Evolutionary conservation across 139 green algal species (phyloP).

Genomic region (Chlorella sp.): DNA sequence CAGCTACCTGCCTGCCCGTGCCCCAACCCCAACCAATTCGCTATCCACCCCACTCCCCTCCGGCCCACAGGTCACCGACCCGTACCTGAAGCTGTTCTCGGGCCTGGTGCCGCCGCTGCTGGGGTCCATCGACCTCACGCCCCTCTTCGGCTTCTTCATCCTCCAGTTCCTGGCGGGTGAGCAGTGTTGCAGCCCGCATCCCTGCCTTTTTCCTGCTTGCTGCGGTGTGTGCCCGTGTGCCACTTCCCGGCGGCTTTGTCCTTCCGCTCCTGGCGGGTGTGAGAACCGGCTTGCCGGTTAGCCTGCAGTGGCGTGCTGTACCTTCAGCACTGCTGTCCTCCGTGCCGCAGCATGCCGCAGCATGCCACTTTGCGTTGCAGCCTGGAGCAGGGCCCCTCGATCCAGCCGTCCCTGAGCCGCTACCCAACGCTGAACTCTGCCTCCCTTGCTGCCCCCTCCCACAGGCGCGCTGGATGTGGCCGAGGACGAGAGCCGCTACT

Average conservation of each 20-base stretch:
- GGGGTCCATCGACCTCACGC: conserved; percentile 97
- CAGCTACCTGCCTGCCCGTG: not conserved
- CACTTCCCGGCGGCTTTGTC: conserved; percentile 96
- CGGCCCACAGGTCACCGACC: conserved; percentile 89
- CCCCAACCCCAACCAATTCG: not conserved
- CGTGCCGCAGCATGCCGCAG: too few species aligned
- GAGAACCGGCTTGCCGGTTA: too few species aligned
- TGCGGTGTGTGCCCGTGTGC: too few species aligned
- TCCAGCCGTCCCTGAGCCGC: too few species aligned
- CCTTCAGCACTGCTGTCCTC: too few species aligned
- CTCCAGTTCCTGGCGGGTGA: conserved; percentile 75
- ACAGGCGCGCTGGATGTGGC: conserved; percentile 42
- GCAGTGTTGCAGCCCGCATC: too few species aligned
- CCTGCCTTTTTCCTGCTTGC: too few species aligned
- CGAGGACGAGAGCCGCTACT: conserved; percentile 39
- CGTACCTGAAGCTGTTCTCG: conserved; percentile 97
- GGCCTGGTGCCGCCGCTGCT: conserved; percentile 94
- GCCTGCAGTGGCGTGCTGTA: too few species aligned
- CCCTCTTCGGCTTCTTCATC: conserved; percentile 96
- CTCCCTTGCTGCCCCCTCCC: too few species aligned
- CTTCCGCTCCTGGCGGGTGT: conserved; percentile 74
- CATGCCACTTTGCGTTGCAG: too few species aligned
- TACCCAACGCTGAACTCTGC: too few species aligned
- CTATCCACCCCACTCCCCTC: not conserved
- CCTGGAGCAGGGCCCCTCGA: too few species aligned